Evolutionary conservation across 148 eudicot species (phyloP), one percentile per base, ranked within the genome.

Genomic region (Selenicereus undatus): DNA sequence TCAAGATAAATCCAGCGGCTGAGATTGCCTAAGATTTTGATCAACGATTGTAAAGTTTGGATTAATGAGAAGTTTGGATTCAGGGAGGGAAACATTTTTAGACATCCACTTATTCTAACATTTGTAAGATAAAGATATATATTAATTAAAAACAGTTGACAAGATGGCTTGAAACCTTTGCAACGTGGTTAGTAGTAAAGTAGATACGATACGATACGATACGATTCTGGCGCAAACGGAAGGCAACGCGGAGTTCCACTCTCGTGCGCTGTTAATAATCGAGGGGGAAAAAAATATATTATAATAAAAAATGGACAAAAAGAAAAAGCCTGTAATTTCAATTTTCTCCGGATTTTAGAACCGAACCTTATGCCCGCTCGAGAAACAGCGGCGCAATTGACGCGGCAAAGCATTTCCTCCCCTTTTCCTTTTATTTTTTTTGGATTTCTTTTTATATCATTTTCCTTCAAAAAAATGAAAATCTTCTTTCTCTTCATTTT

Each of bases 371-470:
- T 58, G 24, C 27, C 3, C 54, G 4, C 20, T 62, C 27, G 76
- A 51, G 70, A 30, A 76, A 73, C 69, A 84, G 84, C 85, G 88
- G 86, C 88, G 83, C 64, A 78, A 85, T 82, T 71, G 71, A 86
- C 90, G 88, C 88, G 79, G 75, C 68, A 68, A 64, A 58, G 42
- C 24, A 56, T 64, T 78, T 35, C 1, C 27, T 24, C 1, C 22
- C n/a, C 43, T 27, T 64, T 68, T 71, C 36, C 29, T 20, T n/a
- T 64, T 26, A 32, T 16, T 62, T 21, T 21, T n/a, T 7, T 62
- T 21, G 3, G 6, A 6, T 62, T 62, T 8, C 22, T 5, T n/a
- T 0, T n/a, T 62, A 21, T n/a, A 0, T 62, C 27, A 7, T 21
- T 21, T 62, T 5, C 5, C 22, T 62, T 14, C 22, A 2, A 20